Percentiles rank a stretch among this genome's conserved stretches.
Evolutionary conservation across 441 rosid genomes (phyloP).

Genomic region (Aquilaria agallochum): DNA sequence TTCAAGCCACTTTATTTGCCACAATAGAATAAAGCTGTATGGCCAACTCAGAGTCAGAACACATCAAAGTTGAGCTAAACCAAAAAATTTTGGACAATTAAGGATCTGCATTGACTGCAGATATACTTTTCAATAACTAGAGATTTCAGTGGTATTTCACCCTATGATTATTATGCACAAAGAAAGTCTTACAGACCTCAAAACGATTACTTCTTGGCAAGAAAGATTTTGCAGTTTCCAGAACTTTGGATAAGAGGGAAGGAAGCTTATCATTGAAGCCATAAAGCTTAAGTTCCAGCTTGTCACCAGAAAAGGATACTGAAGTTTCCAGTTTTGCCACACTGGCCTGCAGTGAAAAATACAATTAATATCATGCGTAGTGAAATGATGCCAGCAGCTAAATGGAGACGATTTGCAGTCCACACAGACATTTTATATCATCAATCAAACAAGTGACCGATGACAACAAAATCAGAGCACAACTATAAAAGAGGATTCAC

Average conservation of each 20-base stretch:
- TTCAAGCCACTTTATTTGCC: conserved; percentile 16
- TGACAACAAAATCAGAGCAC: conserved; percentile 1
- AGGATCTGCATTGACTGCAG: too few relatives aligned
- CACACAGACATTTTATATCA: neutral
- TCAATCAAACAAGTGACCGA: neutral
- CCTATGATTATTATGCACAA: too few relatives aligned
- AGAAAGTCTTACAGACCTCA: conserved; percentile 36
- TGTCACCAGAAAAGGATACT: conserved; percentile 61
- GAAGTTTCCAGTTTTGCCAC: conserved; percentile 92
- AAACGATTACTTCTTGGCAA: conserved; percentile 72
- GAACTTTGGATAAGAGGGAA: conserved; percentile 67
- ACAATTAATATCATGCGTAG: neutral
- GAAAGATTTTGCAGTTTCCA: conserved; percentile 66
- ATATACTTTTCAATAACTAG: too few relatives aligned
- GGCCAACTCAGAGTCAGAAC: neutral
- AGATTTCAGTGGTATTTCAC: too few relatives aligned
- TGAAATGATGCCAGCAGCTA: too few relatives aligned
- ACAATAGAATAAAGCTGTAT: conserved; percentile 8
- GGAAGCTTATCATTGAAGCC: conserved; percentile 92
- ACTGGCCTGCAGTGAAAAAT: conserved; percentile 67
- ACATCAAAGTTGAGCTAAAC: too few relatives aligned
- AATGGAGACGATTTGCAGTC: too few relatives aligned
- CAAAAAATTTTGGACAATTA: too few relatives aligned
- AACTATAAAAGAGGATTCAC: neutral
- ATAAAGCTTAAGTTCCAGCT: conserved; percentile 85